Evolutionary conservation across 169 alveolate species (phyloP).

Genomic region (Babesia bigemina): DNA sequence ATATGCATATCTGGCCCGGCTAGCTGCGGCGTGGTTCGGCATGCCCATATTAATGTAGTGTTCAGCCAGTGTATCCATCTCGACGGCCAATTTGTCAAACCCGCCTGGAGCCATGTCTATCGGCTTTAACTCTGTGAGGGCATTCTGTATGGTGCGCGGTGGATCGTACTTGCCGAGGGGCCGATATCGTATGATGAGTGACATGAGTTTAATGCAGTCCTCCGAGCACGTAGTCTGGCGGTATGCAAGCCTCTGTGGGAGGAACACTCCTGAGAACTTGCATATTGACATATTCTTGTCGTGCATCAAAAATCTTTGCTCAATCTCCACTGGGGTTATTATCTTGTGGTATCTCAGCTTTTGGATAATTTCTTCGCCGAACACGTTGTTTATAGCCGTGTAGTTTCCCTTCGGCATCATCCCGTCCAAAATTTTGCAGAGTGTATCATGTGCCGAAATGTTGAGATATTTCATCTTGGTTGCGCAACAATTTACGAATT

Average conservation of each 20-base stretch:
- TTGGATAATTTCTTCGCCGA: slow-evolving; percentile 46
- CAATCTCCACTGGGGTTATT: slow-evolving; percentile 36
- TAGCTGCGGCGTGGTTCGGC: slow-evolving; percentile 50
- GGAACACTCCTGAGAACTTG: slow-evolving; percentile 74
- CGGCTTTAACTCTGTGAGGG: slow-evolving; percentile 39
- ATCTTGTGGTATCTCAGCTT: slow-evolving; percentile 28
- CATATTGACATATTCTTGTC: slow-evolving; percentile 81
- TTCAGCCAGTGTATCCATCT: slow-evolving; percentile 30
- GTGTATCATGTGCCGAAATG: slow-evolving; percentile 78
- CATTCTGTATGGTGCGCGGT: slow-evolving; percentile 60
- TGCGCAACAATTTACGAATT: slow-evolving; percentile 46
- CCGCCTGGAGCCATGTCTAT: slow-evolving; percentile 47
- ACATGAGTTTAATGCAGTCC: slow-evolving; percentile 70
- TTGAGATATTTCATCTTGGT: slow-evolving; percentile 45
- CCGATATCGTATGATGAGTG: slow-evolving; percentile 63
- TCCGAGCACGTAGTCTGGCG: slow-evolving; percentile 73
- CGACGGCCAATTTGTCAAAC: slow-evolving; percentile 29
- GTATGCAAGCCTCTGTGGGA: slow-evolving; percentile 81
- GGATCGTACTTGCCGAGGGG: slow-evolving; percentile 67
- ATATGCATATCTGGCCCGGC: slow-evolving; percentile 40
- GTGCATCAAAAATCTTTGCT: slow-evolving; percentile 68
- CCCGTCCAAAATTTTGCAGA: slow-evolving; percentile 46
- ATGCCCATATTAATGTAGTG: slow-evolving; percentile 15
- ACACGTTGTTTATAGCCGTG: slow-evolving; percentile 10
- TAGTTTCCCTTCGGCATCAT: slow-evolving; percentile 15